Conservation (phyloP, 2,329 filamentous ascomycete genomes). For the Pochonia chlamydosporia region DNA sequence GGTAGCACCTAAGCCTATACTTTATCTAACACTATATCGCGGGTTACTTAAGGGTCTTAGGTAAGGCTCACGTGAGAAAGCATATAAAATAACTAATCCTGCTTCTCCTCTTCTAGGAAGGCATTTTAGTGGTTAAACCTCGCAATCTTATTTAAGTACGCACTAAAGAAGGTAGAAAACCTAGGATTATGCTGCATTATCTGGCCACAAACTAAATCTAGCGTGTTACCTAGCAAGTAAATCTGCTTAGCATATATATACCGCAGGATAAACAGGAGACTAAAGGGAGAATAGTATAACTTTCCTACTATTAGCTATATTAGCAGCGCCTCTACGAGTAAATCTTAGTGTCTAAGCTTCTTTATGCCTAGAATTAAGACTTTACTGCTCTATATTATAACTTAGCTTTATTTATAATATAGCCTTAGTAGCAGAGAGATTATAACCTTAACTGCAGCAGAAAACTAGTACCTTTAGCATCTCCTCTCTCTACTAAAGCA, state of each 20-base stretch:
- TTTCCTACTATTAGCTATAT: slow-evolving; percentile 16
- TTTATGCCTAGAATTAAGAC: slow-evolving; percentile 15
- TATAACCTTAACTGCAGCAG: slow-evolving; percentile 8
- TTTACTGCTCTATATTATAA: slow-evolving; percentile 20
- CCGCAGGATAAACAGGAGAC: no score
- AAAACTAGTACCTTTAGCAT: slow-evolving; percentile 22
- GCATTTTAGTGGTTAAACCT: no score
- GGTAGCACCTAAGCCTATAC: slow-evolving; percentile 17
- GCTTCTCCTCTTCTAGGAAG: no score
- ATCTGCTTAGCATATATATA: no score
- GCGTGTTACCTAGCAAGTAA: not conserved
- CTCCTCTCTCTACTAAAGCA: slow-evolving; percentile 19
- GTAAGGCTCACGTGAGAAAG: no score
- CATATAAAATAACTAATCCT: no score
- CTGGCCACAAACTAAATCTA: no score
- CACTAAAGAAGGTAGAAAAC: slow-evolving; percentile 20
- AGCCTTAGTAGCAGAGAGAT: slow-evolving; percentile 11
- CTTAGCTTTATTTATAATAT: slow-evolving; percentile 21
- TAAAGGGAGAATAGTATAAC: not conserved
- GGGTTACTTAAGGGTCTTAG: slow-evolving; percentile 15
- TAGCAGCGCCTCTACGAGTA: no score
- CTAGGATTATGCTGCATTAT: slow-evolving; percentile 22
- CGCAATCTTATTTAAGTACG: slow-evolving; percentile 22
- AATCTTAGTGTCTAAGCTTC: slow-evolving; percentile 13
- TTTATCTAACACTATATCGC: slow-evolving; percentile 23